Percentiles rank a stretch among this genome's conserved stretches.
phyloP scores from a whole-genome alignment of 2,329 filamentous ascomycete genomes.

The Sclerotinia minor region DNA sequence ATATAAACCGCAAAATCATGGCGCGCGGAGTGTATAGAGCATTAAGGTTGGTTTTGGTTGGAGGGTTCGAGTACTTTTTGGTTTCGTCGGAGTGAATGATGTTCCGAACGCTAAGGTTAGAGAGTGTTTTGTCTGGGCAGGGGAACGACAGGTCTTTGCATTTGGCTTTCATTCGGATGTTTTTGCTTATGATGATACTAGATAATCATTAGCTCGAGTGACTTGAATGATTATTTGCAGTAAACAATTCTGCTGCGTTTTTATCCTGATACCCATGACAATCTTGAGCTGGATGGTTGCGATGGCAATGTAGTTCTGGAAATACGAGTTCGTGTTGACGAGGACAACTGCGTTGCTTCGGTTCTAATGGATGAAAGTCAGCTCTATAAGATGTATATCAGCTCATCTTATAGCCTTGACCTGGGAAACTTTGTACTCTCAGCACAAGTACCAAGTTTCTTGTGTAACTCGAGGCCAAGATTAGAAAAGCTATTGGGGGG shows the following conservation, averaged over 20 bases:
- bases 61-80: neutral
- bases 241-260: too few relatives aligned
- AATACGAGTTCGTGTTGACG: neutral
- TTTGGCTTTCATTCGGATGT: neutral
- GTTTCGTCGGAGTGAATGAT: conserved; percentile 4
- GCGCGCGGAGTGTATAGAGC: neutral
- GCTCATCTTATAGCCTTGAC: neutral
- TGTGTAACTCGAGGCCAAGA: neutral
- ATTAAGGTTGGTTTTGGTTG: neutral
- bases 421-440: neutral
- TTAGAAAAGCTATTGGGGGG: neutral
- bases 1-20: conserved; percentile 22
- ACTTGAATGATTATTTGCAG: neutral
- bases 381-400: too few relatives aligned
- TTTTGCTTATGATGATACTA: neutral
- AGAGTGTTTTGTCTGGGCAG: neutral
- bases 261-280: neutral
- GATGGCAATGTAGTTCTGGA: neutral
- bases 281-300: neutral
- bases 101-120: conserved; percentile 1
- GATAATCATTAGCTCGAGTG: neutral
- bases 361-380: neutral
- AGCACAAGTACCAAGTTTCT: neutral
- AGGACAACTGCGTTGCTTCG: neutral
- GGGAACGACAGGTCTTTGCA: neutral